Percentiles rank a stretch among this genome's conserved stretches.
phyloP scores from a whole-genome alignment of 306 rosid species.

The Albizia julibrissin region DNA sequence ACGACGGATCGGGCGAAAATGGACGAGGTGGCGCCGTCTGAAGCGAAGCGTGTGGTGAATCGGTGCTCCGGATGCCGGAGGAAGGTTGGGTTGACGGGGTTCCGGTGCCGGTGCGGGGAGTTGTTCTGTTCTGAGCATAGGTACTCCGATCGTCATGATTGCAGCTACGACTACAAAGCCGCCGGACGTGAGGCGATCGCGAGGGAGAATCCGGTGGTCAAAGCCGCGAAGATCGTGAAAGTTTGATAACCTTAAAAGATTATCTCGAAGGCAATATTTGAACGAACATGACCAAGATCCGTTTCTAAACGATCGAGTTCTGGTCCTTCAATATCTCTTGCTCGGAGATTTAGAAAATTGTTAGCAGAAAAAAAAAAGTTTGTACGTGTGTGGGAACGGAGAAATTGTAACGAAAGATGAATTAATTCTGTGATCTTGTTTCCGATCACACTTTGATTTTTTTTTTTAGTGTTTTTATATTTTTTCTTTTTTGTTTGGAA shows the following conservation, averaged over 20 bases:
- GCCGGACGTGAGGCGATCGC: constrained; percentile 74
- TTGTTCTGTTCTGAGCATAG: constrained; percentile 87
- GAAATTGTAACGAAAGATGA: constrained; percentile 37
- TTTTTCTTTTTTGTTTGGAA: constrained; percentile 37
- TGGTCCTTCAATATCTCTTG: constrained; percentile 41
- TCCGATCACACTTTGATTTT: constrained; percentile 27
- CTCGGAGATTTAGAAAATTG: constrained; percentile 25
- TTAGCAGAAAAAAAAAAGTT: constrained; percentile 6
- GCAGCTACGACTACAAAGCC: constrained; percentile 72
- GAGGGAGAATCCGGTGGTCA: constrained; percentile 74
- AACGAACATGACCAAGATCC: background rate
- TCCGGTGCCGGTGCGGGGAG: constrained; percentile 94
- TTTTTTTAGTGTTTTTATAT: background rate
- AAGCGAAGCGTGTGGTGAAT: constrained; percentile 61
- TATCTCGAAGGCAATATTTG: background rate
- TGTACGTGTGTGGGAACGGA: constrained; percentile 9
- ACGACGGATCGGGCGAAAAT: constrained; percentile 21
- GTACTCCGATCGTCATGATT: constrained; percentile 90
- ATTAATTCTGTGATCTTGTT: constrained; percentile 44
- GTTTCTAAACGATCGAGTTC: constrained; percentile 31
- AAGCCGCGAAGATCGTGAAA: constrained; percentile 67
- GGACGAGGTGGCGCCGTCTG: constrained; percentile 31
- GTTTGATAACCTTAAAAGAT: constrained; percentile 37
- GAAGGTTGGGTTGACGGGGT: constrained; percentile 86
- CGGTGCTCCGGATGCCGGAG: constrained; percentile 86